A percentile compares a stretch with the other conserved stretches of the same genome.
Conservation (phyloP, 2,329 filamentous ascomycete species). For the Aphanoascus verrucosus region DNA sequence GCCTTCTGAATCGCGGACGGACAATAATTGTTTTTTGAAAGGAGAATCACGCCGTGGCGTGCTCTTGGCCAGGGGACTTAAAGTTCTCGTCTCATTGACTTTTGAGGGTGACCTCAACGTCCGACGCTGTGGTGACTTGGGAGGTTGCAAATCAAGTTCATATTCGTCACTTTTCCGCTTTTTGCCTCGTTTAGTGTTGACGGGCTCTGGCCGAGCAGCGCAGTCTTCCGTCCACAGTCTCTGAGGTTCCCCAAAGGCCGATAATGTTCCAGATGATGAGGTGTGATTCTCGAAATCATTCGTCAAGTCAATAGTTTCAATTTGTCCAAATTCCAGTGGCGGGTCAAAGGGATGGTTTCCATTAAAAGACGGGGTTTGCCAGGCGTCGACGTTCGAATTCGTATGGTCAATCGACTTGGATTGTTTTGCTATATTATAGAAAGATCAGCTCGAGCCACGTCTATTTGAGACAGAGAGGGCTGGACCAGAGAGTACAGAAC, state of each 20-base stretch:
- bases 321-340: constrained; percentile 18
- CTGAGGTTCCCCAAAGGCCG: constrained; percentile 33
- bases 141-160: constrained; percentile 28
- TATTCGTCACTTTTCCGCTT: constrained; percentile 43
- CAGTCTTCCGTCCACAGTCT: constrained; percentile 37
- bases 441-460: background rate
- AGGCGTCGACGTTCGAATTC: background rate
- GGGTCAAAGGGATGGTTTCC: background rate
- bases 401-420: background rate
- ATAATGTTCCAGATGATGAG: constrained; percentile 30
- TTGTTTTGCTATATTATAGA: background rate
- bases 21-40: constrained; percentile 4
- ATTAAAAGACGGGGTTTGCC: background rate
- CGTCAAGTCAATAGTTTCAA: constrained; percentile 39
- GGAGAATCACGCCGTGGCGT: background rate
- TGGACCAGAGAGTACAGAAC: background rate
- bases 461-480: background rate
- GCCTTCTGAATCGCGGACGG: constrained; percentile 29
- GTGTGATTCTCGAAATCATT: constrained; percentile 28
- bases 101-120: constrained; percentile 5
- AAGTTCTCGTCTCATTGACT: constrained; percentile 5
- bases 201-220: constrained; percentile 29
- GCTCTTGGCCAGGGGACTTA: background rate
- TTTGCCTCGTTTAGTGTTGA: constrained; percentile 30
- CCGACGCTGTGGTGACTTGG: constrained; percentile 20